Percentiles rank a stretch among this genome's conserved stretches.
These are phyloP conservation scores for Trichoderma orchidacearum DNA, from an alignment of 495 filamentous ascomycete species.

Conservation along the genomic window DNA sequence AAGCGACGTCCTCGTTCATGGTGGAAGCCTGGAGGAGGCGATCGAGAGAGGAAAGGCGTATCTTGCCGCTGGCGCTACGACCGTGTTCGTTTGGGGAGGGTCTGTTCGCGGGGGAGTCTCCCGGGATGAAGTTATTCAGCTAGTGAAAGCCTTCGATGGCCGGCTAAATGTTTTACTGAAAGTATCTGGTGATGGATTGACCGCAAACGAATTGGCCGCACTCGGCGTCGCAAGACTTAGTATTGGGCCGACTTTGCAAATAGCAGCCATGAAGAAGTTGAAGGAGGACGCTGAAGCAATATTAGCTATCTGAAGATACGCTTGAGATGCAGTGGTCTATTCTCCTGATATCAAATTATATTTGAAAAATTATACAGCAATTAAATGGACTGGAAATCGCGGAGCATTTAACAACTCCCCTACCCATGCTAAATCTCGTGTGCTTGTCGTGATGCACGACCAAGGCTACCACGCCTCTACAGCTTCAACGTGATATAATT, in stretches of 20 bases:
- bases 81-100: slow-evolving; percentile 34
- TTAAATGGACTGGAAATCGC: too few species aligned
- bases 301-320: background rate
- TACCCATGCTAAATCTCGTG: too few species aligned
- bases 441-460: too few species aligned
- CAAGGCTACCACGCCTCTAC: too few species aligned
- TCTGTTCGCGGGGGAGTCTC: slow-evolving; percentile 12
- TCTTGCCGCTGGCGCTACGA: slow-evolving; percentile 31
- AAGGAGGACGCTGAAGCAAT: background rate
- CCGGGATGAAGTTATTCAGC: slow-evolving; percentile 17
- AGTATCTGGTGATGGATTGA: slow-evolving; percentile 11
- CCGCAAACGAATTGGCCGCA: slow-evolving; percentile 16
- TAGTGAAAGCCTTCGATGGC: slow-evolving; percentile 18
- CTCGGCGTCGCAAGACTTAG: slow-evolving; percentile 36
- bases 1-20: slow-evolving; percentile 23
- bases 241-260: slow-evolving; percentile 14
- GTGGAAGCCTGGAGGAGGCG: slow-evolving; percentile 23
- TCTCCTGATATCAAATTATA: too few species aligned
- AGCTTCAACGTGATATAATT: too few species aligned
- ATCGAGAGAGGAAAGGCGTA: slow-evolving; percentile 29
- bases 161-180: slow-evolving; percentile 16
- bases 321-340: background rate
- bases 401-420: too few species aligned
- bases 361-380: too few species aligned
- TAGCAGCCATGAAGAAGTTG: background rate